Percentiles rank a stretch among this genome's conserved stretches.
phyloP scores from a whole-genome alignment of 768 basidiomycete genomes.

The Calocybe cyanea region DNA sequence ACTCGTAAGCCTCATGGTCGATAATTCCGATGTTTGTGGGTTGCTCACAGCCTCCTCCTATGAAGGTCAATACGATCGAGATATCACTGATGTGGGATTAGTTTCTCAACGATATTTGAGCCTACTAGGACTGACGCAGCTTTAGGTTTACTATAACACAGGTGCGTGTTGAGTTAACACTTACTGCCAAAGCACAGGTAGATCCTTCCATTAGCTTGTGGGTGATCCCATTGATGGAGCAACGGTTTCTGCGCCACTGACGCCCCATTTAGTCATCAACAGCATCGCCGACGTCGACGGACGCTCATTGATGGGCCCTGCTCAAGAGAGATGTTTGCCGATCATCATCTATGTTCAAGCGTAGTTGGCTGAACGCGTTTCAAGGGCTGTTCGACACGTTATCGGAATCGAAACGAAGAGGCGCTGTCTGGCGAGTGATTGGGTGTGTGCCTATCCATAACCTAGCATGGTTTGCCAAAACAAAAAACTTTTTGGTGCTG shows the following conservation, averaged over 20 bases:
- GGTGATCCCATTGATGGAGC: too few relatives aligned
- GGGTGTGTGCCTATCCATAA: constrained; percentile 30
- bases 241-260: constrained; percentile 8
- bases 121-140: neutral
- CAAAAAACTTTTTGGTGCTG: neutral
- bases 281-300: constrained; percentile 36
- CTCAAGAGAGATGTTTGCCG: constrained; percentile 48
- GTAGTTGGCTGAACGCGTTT: neutral
- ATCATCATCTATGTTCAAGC: neutral
- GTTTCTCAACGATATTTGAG: neutral
- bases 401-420: constrained; percentile 38
- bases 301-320: constrained; percentile 51
- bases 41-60: too few relatives aligned
- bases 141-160: constrained; percentile 47
- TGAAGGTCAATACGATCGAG: constrained; percentile 50
- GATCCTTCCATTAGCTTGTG: too few relatives aligned
- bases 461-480: neutral
- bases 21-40: neutral
- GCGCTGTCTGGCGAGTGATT: constrained; percentile 52
- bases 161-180: constrained; percentile 21
- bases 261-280: constrained; percentile 34
- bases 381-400: constrained; percentile 49
- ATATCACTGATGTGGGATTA: constrained; percentile 46
- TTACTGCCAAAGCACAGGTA: too few relatives aligned
- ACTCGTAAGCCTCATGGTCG: constrained; percentile 38